These are phyloP conservation scores for Lachancea sp. DNA, from an alignment of 805 yeast species.

Conservation along the genomic window DNA sequence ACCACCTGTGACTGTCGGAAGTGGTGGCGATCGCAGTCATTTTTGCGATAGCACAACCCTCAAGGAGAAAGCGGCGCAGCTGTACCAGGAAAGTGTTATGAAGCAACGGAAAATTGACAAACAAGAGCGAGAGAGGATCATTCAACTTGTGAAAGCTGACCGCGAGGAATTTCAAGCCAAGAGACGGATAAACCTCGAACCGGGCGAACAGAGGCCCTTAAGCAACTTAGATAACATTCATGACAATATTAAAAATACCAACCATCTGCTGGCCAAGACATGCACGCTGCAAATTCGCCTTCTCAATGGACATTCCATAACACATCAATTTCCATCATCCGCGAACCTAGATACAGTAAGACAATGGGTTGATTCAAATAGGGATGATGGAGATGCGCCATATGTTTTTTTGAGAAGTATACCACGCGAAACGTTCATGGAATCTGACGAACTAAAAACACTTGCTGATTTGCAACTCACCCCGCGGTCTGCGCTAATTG, in stretches of 20 bases:
- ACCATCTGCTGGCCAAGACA: constrained; percentile 18
- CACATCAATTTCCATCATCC: constrained; percentile 41
- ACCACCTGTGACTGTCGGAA: constrained; percentile 33
- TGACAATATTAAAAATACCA: constrained; percentile 27
- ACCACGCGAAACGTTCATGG: constrained; percentile 58
- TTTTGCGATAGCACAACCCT: too few relatives aligned
- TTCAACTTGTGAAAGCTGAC: constrained; percentile 48
- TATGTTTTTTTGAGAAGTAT: constrained; percentile 44
- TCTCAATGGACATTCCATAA: constrained; percentile 58
- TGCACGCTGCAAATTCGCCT: constrained; percentile 54
- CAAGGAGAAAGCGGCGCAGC: constrained; percentile 33
- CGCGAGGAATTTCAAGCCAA: constrained; percentile 39
- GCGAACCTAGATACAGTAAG: constrained; percentile 54
- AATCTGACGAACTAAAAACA: constrained; percentile 52
- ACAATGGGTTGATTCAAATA: constrained; percentile 46
- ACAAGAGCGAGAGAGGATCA: constrained; percentile 51
- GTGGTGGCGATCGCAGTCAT: constrained; percentile 41
- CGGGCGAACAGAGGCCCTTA: constrained; percentile 7
- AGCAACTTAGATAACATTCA: constrained; percentile 8
- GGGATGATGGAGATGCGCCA: constrained; percentile 44
- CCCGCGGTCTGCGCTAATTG: constrained; percentile 68
- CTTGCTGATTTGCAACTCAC: constrained; percentile 51
- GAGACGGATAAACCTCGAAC: constrained; percentile 13
- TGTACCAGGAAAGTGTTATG: constrained; percentile 34
- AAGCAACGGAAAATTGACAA: constrained; percentile 32